A percentile compares a stretch with the other conserved stretches of the same genome.
These are phyloP conservation scores for Pseudogymnoascus sp. DNA, from an alignment of 2,329 filamentous ascomycete species.

Conservation along the genomic window DNA sequence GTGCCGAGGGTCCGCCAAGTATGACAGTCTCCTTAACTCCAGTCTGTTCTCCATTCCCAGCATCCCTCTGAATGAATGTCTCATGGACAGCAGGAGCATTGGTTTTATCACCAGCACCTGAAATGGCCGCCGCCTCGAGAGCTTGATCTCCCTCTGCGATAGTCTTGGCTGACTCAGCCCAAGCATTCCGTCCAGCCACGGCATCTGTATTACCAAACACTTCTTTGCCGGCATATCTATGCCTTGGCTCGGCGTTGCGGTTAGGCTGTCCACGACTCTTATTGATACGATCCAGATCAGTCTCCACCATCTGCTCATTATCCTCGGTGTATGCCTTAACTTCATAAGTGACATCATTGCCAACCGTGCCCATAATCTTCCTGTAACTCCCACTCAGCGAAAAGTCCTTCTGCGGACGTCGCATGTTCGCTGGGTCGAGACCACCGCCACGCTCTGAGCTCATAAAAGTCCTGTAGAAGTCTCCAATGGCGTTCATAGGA, in stretches of 20 bases:
- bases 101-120: conserved; percentile 17
- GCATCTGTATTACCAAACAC: background rate
- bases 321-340: conserved; percentile 62
- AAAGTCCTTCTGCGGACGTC: conserved; percentile 74
- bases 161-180: conserved; percentile 20
- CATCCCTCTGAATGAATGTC: conserved; percentile 26
- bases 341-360: conserved; percentile 53
- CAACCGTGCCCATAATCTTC: conserved; percentile 66
- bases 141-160: background rate
- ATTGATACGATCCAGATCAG: conserved; percentile 59
- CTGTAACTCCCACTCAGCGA: conserved; percentile 84
- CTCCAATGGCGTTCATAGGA: conserved; percentile 72
- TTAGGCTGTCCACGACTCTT: conserved; percentile 12
- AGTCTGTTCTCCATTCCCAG: conserved; percentile 24
- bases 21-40: conserved; percentile 15
- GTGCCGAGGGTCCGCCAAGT: background rate
- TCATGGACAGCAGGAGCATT: conserved; percentile 19
- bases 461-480: conserved; percentile 85
- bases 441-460: conserved; percentile 63
- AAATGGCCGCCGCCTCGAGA: background rate
- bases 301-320: conserved; percentile 79
- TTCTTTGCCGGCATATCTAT: background rate
- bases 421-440: conserved; percentile 80
- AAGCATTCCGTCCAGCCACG: conserved; percentile 21
- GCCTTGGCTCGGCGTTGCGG: background rate